Evolutionary conservation across 2,329 filamentous ascomycete species (phyloP).

Genomic region (Niveomyces coronatus): DNA sequence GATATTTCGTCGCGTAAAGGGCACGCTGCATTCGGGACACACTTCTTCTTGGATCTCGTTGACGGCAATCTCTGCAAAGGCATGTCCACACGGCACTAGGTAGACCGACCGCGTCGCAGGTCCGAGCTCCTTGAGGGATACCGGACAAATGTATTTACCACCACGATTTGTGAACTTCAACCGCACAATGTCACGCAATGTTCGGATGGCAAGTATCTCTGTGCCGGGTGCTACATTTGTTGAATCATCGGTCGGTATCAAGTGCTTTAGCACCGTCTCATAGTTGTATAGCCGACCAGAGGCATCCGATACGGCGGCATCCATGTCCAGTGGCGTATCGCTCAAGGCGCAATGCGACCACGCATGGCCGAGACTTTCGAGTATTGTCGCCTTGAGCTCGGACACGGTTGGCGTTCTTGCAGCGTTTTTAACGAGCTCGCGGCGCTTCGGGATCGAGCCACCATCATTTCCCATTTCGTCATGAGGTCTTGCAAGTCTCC

Average conservation of each 20-base stretch:
- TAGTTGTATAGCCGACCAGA: constrained; percentile 88
- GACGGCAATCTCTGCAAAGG: constrained; percentile 79
- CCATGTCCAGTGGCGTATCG: constrained; percentile 55
- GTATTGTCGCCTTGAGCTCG: constrained; percentile 78
- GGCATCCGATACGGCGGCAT: constrained; percentile 74
- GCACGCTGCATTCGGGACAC: constrained; percentile 64
- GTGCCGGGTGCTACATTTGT: constrained; percentile 32
- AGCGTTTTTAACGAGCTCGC: constrained; percentile 91
- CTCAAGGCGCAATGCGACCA: constrained; percentile 89
- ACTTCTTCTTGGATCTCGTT: constrained; percentile 59
- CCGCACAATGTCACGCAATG: constrained; percentile 77
- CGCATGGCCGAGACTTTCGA: constrained; percentile 74
- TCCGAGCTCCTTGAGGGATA: constrained; percentile 79
- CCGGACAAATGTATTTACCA: constrained; percentile 69
- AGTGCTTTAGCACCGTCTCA: constrained; percentile 64
- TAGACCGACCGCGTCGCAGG: constrained; percentile 74
- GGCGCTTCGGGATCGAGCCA: constrained; percentile 88
- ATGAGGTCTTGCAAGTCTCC: too few relatives aligned
- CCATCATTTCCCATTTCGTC: constrained; percentile 87
- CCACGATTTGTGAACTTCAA: constrained; percentile 53
- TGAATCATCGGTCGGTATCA: constrained; percentile 53
- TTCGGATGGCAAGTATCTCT: constrained; percentile 54
- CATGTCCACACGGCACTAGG: constrained; percentile 88
- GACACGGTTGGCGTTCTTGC: constrained; percentile 72
- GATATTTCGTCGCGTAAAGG: constrained; percentile 63